Conservation (phyloP, 805 yeast species). For the Saturnispora gosingensis region DNA sequence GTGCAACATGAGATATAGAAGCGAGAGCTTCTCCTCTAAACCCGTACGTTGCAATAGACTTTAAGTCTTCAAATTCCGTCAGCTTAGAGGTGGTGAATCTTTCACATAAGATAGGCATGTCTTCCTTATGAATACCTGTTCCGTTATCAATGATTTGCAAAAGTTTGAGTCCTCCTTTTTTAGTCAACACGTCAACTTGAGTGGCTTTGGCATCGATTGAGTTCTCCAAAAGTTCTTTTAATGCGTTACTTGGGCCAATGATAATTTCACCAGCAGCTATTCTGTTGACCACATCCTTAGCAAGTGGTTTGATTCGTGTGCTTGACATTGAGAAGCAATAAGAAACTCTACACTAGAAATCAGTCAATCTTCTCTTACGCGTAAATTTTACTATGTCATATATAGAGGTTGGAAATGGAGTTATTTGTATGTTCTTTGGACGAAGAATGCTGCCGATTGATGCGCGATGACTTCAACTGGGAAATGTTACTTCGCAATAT, state of each 20-base stretch:
- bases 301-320: conserved; percentile 35
- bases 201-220: conserved; percentile 80
- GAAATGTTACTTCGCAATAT: conserved; percentile 12
- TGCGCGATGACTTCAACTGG: conserved; percentile 15
- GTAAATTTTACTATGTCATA: background rate
- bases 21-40: conserved; percentile 97
- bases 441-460: background rate
- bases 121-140: conserved; percentile 63
- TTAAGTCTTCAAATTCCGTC: conserved; percentile 62
- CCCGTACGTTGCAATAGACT: conserved; percentile 70
- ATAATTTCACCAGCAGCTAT: conserved; percentile 98
- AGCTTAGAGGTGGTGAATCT: conserved; percentile 90
- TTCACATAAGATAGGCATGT: conserved; percentile 73
- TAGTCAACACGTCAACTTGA: conserved; percentile 65
- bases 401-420: background rate
- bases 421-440: background rate
- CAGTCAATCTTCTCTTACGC: background rate
- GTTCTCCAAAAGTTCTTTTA: conserved; percentile 89
- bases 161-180: conserved; percentile 85
- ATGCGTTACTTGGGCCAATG: conserved; percentile 86
- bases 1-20: conserved; percentile 82
- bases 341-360: background rate
- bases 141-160: conserved; percentile 90
- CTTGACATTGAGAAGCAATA: background rate
- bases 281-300: conserved; percentile 65